These are phyloP conservation scores for Phaeophleospora eucalypticola DNA, from an alignment of 2,329 filamentous ascomycete species.

Conservation along the genomic window DNA sequence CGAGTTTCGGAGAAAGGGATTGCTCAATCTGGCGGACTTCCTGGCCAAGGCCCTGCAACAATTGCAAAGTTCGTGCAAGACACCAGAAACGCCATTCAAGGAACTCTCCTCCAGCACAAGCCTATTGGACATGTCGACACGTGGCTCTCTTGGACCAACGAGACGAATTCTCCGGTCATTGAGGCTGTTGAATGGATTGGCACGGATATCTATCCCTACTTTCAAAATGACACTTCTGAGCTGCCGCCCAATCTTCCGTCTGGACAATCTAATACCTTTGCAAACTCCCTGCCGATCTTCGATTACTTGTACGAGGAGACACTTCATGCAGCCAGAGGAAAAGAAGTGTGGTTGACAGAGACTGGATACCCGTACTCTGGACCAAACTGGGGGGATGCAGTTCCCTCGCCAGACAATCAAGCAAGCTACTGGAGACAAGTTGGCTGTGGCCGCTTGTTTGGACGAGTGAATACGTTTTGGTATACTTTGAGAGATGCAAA, in stretches of 20 bases:
- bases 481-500: constrained; percentile 45
- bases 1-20: constrained; percentile 67
- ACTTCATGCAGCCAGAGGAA: constrained; percentile 56
- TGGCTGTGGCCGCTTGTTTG: constrained; percentile 63
- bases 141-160: constrained; percentile 70
- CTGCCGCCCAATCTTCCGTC: too few species aligned
- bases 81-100: constrained; percentile 60
- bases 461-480: constrained; percentile 63
- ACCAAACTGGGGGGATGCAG: constrained; percentile 56
- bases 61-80: constrained; percentile 67
- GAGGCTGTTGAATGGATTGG: constrained; percentile 72
- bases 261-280: constrained; percentile 58
- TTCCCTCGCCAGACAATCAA: constrained; percentile 64
- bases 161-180: constrained; percentile 66
- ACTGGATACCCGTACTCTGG: constrained; percentile 81
- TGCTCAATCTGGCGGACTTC: constrained; percentile 51
- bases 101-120: constrained; percentile 52
- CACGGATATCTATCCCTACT: constrained; percentile 69
- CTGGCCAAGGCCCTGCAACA: constrained; percentile 59
- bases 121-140: constrained; percentile 84
- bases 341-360: constrained; percentile 78
- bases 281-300: constrained; percentile 67
- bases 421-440: constrained; percentile 74
- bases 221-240: constrained; percentile 62
- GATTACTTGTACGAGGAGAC: constrained; percentile 61